A percentile compares a stretch with the other conserved stretches of the same genome.
These are phyloP conservation scores for Sarcomyxa edulis DNA, from an alignment of 768 basidiomycete species.

Conservation along the genomic window DNA sequence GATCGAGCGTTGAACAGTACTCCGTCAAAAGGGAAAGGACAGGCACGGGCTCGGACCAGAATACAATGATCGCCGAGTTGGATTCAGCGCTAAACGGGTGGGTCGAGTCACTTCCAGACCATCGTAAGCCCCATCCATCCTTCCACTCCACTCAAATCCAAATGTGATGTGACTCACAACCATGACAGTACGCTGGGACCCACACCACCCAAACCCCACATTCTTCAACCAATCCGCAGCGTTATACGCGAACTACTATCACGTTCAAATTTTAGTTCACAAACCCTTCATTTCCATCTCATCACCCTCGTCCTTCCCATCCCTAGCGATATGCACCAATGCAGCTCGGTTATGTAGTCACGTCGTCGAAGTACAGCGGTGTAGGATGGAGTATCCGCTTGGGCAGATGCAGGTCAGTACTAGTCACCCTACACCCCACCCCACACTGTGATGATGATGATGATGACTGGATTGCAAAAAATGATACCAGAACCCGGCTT, in stretches of 20 bases:
- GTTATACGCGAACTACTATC: constrained; percentile 55
- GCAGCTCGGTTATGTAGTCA: no score
- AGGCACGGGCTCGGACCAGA: no score
- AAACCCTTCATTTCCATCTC: constrained; percentile 73
- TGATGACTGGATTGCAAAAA: not conserved
- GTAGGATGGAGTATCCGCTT: no score
- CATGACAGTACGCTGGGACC: constrained; percentile 53
- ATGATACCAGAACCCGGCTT: no score
- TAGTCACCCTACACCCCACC: no score
- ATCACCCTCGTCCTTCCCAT: no score
- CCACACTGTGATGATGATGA: not conserved
- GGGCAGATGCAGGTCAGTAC: no score
- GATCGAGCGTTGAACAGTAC: constrained; percentile 6
- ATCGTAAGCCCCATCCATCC: constrained; percentile 29
- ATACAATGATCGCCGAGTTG: constrained; percentile 36
- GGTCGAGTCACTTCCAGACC: constrained; percentile 54
- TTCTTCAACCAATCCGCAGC: constrained; percentile 55
- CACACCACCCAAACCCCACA: constrained; percentile 37
- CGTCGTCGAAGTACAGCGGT: no score
- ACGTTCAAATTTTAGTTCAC: constrained; percentile 61
- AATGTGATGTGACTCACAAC: no score
- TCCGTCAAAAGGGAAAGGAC: constrained; percentile 41
- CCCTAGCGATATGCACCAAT: no score
- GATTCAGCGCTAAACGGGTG: constrained; percentile 51
- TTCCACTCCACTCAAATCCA: no score